Evolutionary conservation across 2,329 filamentous ascomycete species (phyloP).

Genomic region (Pseudonectria foliicola): DNA sequence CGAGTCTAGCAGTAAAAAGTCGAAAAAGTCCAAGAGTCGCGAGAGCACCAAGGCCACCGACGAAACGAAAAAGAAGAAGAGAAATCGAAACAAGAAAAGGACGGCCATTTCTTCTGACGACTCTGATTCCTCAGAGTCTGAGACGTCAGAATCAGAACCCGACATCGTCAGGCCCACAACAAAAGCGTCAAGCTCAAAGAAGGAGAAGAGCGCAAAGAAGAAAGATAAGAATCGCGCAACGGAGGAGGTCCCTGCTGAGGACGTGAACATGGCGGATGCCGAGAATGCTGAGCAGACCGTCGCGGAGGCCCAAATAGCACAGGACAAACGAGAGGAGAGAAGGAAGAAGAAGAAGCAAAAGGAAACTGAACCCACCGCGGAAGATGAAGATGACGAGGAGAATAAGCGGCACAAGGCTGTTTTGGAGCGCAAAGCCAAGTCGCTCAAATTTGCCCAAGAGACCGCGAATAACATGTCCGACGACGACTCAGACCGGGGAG

Average conservation of each 20-base stretch:
- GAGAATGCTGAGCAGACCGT: constrained; percentile 3
- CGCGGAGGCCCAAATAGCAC: constrained; percentile 1
- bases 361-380: constrained; percentile 13
- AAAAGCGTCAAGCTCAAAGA: constrained; percentile 17
- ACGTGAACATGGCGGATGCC: constrained; percentile 16
- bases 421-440: constrained; percentile 49
- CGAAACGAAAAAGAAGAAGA: constrained; percentile 19
- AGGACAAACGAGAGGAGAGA: constrained; percentile 15
- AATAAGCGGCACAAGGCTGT: constrained; percentile 41
- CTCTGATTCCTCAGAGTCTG: too few relatives aligned
- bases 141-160: constrained; percentile 1
- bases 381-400: constrained; percentile 20
- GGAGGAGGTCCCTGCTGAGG: constrained; percentile 2
- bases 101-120: constrained; percentile 13
- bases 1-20: constrained; percentile 28
- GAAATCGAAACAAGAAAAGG: constrained; percentile 16
- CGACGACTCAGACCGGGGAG: constrained; percentile 28
- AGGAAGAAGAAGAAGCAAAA: constrained; percentile 28
- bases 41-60: constrained; percentile 7
- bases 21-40: constrained; percentile 19
- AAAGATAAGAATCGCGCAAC: not conserved
- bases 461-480: constrained; percentile 26
- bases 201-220: constrained; percentile 6
- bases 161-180: constrained; percentile 6
- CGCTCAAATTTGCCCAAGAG: constrained; percentile 42